phyloP scores from a whole-genome alignment of 495 filamentous ascomycete genomes.

The Lasiosphaeriaceae sp. region DNA sequence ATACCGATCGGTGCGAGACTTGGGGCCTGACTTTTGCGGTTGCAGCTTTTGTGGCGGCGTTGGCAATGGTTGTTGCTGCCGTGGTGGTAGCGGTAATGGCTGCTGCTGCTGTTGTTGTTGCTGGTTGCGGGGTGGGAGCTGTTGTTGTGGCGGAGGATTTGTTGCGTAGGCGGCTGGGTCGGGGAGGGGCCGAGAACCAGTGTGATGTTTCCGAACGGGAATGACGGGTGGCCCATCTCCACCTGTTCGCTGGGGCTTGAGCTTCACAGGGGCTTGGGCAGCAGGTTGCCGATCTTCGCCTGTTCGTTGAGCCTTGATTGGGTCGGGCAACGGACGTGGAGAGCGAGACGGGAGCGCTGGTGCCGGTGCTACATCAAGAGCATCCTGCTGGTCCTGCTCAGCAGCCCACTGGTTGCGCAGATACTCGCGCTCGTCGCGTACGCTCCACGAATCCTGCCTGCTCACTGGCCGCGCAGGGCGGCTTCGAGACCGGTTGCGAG shows the following conservation, averaged over 20 bases:
- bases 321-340: slow-evolving; percentile 41
- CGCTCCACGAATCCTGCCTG: slow-evolving; percentile 60
- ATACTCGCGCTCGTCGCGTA: slow-evolving; percentile 70
- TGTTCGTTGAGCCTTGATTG: slow-evolving; percentile 27
- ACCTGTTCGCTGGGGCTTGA: slow-evolving; percentile 14
- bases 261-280: too few relatives aligned
- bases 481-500: slow-evolving; percentile 36
- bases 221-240: slow-evolving; percentile 28
- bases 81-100: slow-evolving; percentile 7
- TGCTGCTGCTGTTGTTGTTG: slow-evolving; percentile 28
- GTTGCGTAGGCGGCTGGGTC: slow-evolving; percentile 30
- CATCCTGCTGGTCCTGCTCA: slow-evolving; percentile 32
- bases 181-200: slow-evolving; percentile 31
- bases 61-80: slow-evolving; percentile 11
- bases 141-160: slow-evolving; percentile 17
- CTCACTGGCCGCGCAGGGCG: slow-evolving; percentile 49
- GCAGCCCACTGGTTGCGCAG: slow-evolving; percentile 66
- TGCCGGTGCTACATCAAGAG: not conserved
- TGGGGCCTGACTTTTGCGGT: slow-evolving; percentile 11
- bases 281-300: slow-evolving; percentile 26
- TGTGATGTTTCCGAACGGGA: slow-evolving; percentile 24
- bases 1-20: slow-evolving; percentile 42
- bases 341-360: slow-evolving; percentile 15
- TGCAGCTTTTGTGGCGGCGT: slow-evolving; percentile 6
- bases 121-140: slow-evolving; percentile 13